Conservation (phyloP, 106 monocot genomes). For the Dioscorea dumetorum region DNA sequence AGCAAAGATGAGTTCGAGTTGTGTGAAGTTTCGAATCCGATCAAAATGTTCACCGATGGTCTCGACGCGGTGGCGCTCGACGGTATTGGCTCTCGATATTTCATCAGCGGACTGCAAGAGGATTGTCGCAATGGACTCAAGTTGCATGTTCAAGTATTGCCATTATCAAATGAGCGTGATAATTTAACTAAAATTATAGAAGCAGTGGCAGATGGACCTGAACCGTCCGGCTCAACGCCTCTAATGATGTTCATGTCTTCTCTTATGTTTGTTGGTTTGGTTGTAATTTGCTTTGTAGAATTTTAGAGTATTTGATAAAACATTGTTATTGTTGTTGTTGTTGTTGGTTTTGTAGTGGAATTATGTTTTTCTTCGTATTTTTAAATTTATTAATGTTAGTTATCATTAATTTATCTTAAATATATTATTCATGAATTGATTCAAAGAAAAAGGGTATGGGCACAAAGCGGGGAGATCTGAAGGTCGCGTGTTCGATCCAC, state of each 20-base stretch:
- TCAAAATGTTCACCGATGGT: slow-evolving; percentile 16
- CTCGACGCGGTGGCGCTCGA: slow-evolving; percentile 7
- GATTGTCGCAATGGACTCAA: slow-evolving; percentile 19
- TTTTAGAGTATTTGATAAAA: too few relatives aligned
- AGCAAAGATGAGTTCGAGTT: slow-evolving; percentile 22
- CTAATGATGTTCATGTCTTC: too few relatives aligned
- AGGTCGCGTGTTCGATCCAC: slow-evolving; percentile 99
- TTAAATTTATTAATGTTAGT: too few relatives aligned
- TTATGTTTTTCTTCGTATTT: too few relatives aligned
- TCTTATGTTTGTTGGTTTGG: too few relatives aligned
- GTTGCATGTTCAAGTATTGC: slow-evolving; percentile 15
- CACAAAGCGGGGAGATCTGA: slow-evolving; percentile 90
- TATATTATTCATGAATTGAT: too few relatives aligned
- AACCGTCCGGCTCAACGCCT: background rate
- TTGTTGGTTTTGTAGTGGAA: too few relatives aligned
- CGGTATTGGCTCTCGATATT: slow-evolving; percentile 16
- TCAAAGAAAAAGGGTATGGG: too few relatives aligned
- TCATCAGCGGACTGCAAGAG: slow-evolving; percentile 6
- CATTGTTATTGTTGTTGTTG: too few relatives aligned
- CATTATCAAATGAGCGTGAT: background rate
- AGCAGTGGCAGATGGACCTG: background rate
- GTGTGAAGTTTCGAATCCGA: slow-evolving; percentile 24
- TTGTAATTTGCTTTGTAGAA: too few relatives aligned
- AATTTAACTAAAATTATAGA: background rate
- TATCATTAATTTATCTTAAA: too few relatives aligned